Base-by-base conservation (phyloP, 768 basidiomycete species). In the Rhodocollybia butyracea region DNA sequence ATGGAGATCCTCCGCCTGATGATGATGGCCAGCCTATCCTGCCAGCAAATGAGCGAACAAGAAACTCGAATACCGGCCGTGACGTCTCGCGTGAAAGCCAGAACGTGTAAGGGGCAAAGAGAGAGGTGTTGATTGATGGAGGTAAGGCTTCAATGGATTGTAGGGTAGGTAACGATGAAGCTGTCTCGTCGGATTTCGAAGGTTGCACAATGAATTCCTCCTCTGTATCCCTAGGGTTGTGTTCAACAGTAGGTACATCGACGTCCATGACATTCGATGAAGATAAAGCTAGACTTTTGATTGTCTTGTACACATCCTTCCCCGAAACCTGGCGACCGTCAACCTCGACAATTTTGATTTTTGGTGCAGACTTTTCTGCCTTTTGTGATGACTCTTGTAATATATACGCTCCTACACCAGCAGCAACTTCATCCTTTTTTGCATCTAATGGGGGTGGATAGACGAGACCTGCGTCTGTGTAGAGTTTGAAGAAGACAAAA, bases 401-500 rank as follows among this genome's bases (percentile, higher is more conserved):
- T 60, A 73, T 82, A 69, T 95, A 89, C 3, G 96, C 95, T 45
- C 91, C 93, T 34, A 98, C 82, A 6, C 94, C 93, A 17, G 94
- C 94, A 13, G 81, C 89, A 47, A 75, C 77, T 64, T 95, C 95
- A 63, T 96, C 91, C 64, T 91, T 91, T 60, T 78, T 80, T 30
- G 70, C 63, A 66, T 99, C 94, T 57, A 97, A 67, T 12, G 92
- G 89, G 0, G 97, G 96, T n/a, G 97, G 97, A 66, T 99, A 99
- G 26, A 93, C 84, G 46, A 98, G 78, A 59, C 91, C 91, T 34
- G 81, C 81, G 66, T 98, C 94, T n/a, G 90, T 88, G 74, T 94
- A 99, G n/a, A 99, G 83, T 74, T 96, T 97, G 82, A 94, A 99
- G 67, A 97, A 85, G 21, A 94, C 89, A 66, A 99, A 99, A 5